These are phyloP conservation scores for Exobasidium rhododendri DNA, from an alignment of 1,284 basidiomycete species.

Conservation along the genomic window DNA sequence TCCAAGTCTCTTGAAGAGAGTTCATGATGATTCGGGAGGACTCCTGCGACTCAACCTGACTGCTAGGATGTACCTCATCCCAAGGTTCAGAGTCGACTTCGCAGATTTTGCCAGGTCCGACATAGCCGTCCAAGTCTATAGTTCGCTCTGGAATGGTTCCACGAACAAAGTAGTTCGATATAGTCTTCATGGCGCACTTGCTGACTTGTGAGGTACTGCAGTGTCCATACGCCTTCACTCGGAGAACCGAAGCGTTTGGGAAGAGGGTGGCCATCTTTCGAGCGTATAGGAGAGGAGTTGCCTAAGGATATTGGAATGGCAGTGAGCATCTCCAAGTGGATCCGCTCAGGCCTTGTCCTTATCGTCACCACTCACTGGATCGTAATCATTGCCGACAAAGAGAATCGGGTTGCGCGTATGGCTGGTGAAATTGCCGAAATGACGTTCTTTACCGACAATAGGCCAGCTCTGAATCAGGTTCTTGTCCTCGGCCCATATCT, in stretches of 20 bases:
- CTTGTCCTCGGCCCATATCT: slow-evolving; percentile 24
- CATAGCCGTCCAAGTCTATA: not conserved
- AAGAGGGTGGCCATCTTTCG: slow-evolving; percentile 30
- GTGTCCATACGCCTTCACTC: slow-evolving; percentile 31
- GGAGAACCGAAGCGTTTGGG: slow-evolving; percentile 25
- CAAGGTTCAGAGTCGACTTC: not conserved
- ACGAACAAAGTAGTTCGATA: slow-evolving; percentile 33
- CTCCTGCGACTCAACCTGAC: too few relatives aligned
- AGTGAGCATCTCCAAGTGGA: too few relatives aligned
- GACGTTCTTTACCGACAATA: slow-evolving; percentile 23
- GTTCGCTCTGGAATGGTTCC: slow-evolving; percentile 24
- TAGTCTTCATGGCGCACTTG: slow-evolving; percentile 32
- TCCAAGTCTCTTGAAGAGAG: too few relatives aligned
- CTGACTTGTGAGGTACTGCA: slow-evolving; percentile 29
- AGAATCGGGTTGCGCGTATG: slow-evolving; percentile 32
- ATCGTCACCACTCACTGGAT: too few relatives aligned
- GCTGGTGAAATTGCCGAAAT: slow-evolving; percentile 28
- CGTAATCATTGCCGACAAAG: slow-evolving; percentile 33
- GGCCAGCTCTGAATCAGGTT: slow-evolving; percentile 25
- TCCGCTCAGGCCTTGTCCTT: too few relatives aligned
- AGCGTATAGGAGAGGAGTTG: slow-evolving; percentile 30
- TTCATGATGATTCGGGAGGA: too few relatives aligned
- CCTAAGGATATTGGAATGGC: too few relatives aligned
- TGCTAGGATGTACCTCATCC: too few relatives aligned
- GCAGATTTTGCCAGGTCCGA: not conserved